Conservation (phyloP, 2,329 filamentous ascomycete species). For the Lecanosticta acicola region DNA sequence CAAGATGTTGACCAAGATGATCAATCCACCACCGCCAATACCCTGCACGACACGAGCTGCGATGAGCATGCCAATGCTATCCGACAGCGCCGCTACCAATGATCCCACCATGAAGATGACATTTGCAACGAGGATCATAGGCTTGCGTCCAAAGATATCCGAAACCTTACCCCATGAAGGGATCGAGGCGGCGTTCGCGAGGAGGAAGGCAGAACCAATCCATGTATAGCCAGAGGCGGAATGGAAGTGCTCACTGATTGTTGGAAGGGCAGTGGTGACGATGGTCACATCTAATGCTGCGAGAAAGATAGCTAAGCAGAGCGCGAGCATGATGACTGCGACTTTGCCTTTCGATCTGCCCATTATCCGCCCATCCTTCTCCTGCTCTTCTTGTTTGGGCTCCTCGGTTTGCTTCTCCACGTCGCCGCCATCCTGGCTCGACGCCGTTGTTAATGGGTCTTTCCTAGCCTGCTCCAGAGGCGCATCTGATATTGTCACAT, state of each 20-base stretch:
- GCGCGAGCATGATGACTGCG: slow-evolving; percentile 46
- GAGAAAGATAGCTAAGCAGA: slow-evolving; percentile 50
- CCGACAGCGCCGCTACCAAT: slow-evolving; percentile 53
- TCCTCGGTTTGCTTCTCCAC: slow-evolving; percentile 14
- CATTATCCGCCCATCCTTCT: slow-evolving; percentile 21
- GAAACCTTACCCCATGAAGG: slow-evolving; percentile 37
- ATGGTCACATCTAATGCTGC: slow-evolving; percentile 53
- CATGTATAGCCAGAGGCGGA: slow-evolving; percentile 48
- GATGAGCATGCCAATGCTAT: slow-evolving; percentile 58
- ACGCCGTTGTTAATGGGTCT: slow-evolving; percentile 7
- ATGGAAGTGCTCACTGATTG: slow-evolving; percentile 40
- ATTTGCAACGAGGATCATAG: slow-evolving; percentile 54
- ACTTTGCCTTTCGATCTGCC: slow-evolving; percentile 36
- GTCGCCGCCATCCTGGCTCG: slow-evolving; percentile 11
- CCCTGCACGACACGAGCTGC: slow-evolving; percentile 58
- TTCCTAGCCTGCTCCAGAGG: background rate
- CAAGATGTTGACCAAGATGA: slow-evolving; percentile 59
- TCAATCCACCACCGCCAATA: slow-evolving; percentile 57
- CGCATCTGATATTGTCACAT: slow-evolving; percentile 1
- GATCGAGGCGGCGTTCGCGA: slow-evolving; percentile 37
- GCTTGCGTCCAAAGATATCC: slow-evolving; percentile 52
- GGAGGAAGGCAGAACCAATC: slow-evolving; percentile 49
- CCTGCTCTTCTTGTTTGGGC: slow-evolving; percentile 17
- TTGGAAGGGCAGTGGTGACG: slow-evolving; percentile 20
- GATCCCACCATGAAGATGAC: slow-evolving; percentile 54